These are phyloP conservation scores for Litchi chinensis DNA, from an alignment of 345 rosid genomes.

Conservation along the genomic window DNA sequence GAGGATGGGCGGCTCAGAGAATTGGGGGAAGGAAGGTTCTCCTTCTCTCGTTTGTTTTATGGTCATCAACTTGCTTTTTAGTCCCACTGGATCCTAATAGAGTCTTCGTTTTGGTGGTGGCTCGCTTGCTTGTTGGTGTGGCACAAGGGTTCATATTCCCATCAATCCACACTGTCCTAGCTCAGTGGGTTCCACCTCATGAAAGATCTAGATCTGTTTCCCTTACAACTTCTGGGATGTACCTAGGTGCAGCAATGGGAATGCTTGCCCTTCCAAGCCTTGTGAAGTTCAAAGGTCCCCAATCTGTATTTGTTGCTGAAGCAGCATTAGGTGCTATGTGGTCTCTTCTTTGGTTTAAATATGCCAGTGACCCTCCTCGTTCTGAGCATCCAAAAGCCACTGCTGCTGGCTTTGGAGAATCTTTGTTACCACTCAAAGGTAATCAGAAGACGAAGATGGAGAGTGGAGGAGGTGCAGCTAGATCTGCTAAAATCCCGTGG, in stretches of 20 bases:
- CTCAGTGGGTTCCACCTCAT: slow-evolving; percentile 99
- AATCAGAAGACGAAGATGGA: slow-evolving; percentile 63
- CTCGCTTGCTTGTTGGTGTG: slow-evolving; percentile 96
- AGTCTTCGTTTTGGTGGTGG: slow-evolving; percentile 58
- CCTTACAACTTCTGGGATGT: slow-evolving; percentile 95
- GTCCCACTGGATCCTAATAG: slow-evolving; percentile 83
- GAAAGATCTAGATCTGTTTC: slow-evolving; percentile 97
- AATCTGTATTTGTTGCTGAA: slow-evolving; percentile 85
- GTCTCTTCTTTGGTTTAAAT: slow-evolving; percentile 85
- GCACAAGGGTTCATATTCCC: slow-evolving; percentile 98
- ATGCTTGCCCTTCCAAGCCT: slow-evolving; percentile 92
- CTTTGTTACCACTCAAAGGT: slow-evolving; percentile 65
- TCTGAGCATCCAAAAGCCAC: slow-evolving; percentile 92
- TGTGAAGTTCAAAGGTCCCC: slow-evolving; percentile 83
- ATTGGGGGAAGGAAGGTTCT: slow-evolving; percentile 89
- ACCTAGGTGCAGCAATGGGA: slow-evolving; percentile 94
- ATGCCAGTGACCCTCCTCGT: slow-evolving; percentile 86
- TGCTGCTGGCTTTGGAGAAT: slow-evolving; percentile 85
- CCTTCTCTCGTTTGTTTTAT: slow-evolving; percentile 79
- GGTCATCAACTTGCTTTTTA: slow-evolving; percentile 90
- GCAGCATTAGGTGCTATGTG: slow-evolving; percentile 84
- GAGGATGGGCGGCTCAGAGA: slow-evolving; percentile 98
- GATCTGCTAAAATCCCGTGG: slow-evolving; percentile 78
- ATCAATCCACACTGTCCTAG: slow-evolving; percentile 93
- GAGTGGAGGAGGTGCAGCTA: slow-evolving; percentile 48